Conservation (phyloP, 495 filamentous ascomycete genomes). For the Aspergillus coremiiformis region DNA sequence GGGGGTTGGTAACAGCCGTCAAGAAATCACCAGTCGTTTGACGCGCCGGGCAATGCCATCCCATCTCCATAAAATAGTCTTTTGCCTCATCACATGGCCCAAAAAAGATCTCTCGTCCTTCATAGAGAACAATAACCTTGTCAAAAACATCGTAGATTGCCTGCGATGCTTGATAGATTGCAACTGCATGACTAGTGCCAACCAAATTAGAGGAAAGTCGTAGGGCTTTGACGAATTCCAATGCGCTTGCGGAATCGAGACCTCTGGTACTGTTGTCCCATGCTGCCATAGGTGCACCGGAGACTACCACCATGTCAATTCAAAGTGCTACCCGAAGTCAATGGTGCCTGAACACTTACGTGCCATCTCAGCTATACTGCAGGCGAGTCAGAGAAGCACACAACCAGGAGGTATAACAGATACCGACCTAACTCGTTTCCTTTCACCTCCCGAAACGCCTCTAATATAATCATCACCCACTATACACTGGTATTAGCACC, state of each 20-base stretch:
- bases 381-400: slow-evolving; percentile 1
- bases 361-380: slow-evolving; percentile 53
- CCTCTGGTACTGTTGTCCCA: slow-evolving; percentile 88
- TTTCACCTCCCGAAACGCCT: slow-evolving; percentile 76
- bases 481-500: slow-evolving; percentile 24
- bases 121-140: slow-evolving; percentile 55
- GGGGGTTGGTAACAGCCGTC: slow-evolving; percentile 62
- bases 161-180: slow-evolving; percentile 79
- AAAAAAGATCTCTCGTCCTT: slow-evolving; percentile 62
- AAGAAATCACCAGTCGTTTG: slow-evolving; percentile 65
- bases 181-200: slow-evolving; percentile 69
- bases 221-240: slow-evolving; percentile 64
- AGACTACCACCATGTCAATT: slow-evolving; percentile 41
- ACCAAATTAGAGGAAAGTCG: slow-evolving; percentile 66
- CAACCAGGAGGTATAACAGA: background rate
- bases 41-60: slow-evolving; percentile 51
- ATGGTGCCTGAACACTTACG: slow-evolving; percentile 20
- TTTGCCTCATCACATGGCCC: slow-evolving; percentile 51
- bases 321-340: slow-evolving; percentile 14
- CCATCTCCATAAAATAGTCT: slow-evolving; percentile 54
- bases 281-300: slow-evolving; percentile 62
- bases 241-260: slow-evolving; percentile 73
- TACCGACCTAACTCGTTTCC: slow-evolving; percentile 52
- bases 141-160: slow-evolving; percentile 68
- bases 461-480: slow-evolving; percentile 45